Conservation (phyloP, 305 asterid species). For the Striga hermonthica region DNA sequence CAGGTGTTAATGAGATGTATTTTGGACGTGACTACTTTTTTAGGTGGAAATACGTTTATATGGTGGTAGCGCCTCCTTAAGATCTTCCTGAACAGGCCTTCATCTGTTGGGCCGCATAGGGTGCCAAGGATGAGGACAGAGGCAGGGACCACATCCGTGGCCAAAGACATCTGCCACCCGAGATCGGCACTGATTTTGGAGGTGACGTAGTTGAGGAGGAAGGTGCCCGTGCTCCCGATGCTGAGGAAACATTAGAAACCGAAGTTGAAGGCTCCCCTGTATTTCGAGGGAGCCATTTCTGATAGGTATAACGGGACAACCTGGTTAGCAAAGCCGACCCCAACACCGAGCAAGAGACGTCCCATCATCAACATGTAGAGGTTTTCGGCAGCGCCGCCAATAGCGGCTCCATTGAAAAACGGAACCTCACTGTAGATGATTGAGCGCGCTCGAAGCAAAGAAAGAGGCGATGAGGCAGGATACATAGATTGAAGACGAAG, state of each 20-base stretch:
- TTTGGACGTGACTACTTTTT: no score
- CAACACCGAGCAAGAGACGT: conserved; percentile 50
- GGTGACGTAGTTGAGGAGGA: conserved; percentile 46
- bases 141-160: conserved; percentile 53
- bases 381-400: conserved; percentile 33
- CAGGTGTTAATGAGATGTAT: no score
- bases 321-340: conserved; percentile 55
- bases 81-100: conserved; percentile 40
- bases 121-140: conserved; percentile 37
- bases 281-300: conserved; percentile 50
- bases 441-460: conserved; percentile 45
- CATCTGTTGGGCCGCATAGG: conserved; percentile 32
- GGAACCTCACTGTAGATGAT: conserved; percentile 46
- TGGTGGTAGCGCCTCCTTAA: conserved; percentile 33
- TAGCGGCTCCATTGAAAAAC: conserved; percentile 42
- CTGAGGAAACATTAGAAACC: conserved; percentile 38
- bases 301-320: conserved; percentile 58
- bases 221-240: conserved; percentile 37
- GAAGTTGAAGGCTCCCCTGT: conserved; percentile 47
- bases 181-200: conserved; percentile 40
- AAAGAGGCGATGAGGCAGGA: conserved; percentile 52
- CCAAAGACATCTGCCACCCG: conserved; percentile 60
- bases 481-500: conserved; percentile 64
- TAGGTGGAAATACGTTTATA: no score
- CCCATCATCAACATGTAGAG: conserved; percentile 42